Evolutionary conservation across 1,139 yeast species (phyloP).

Genomic region (Taiozyma sp.): DNA sequence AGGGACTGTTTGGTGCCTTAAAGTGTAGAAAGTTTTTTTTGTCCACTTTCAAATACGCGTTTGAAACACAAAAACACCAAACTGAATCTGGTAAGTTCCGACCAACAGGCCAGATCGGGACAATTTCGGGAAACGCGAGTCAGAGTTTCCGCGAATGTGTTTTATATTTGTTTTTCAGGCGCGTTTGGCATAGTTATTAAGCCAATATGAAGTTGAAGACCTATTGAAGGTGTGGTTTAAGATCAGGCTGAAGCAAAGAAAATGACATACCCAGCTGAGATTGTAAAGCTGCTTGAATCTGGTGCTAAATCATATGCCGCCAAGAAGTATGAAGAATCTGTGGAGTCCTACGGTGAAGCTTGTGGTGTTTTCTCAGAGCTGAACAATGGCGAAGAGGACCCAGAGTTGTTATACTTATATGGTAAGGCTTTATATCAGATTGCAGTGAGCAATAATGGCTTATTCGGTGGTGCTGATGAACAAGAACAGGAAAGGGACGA

Average conservation of each 20-base stretch:
- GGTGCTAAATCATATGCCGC: slow-evolving; percentile 60
- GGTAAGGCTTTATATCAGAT: slow-evolving; percentile 78
- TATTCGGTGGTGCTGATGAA: slow-evolving; percentile 57
- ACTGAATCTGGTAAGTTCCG: slow-evolving; percentile 1
- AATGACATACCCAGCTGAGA: slow-evolving; percentile 24
- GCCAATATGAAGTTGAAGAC: not conserved
- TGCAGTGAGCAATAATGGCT: slow-evolving; percentile 71
- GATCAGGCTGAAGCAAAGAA: not conserved
- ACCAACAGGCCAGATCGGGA: slow-evolving; percentile 1
- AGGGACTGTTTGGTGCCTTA: not conserved
- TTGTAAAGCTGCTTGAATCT: slow-evolving; percentile 43
- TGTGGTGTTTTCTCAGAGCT: slow-evolving; percentile 51
- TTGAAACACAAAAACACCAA: slow-evolving; percentile 12
- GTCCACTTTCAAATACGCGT: slow-evolving; percentile 12
- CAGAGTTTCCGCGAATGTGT: not conserved
- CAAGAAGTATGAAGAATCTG: slow-evolving; percentile 63
- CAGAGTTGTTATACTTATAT: slow-evolving; percentile 66
- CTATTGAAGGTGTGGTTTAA: not conserved
- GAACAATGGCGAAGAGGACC: slow-evolving; percentile 54
- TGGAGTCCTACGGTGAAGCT: slow-evolving; percentile 68
- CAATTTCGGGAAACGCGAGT: not conserved
- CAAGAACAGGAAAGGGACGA: slow-evolving; percentile 2
- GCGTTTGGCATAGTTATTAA: not conserved
- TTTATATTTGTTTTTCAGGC: not conserved
- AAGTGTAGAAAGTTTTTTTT: not conserved